Evolutionary conservation across 345 rosid species (phyloP).

Genomic region (Gossypium ekmanianum): DNA sequence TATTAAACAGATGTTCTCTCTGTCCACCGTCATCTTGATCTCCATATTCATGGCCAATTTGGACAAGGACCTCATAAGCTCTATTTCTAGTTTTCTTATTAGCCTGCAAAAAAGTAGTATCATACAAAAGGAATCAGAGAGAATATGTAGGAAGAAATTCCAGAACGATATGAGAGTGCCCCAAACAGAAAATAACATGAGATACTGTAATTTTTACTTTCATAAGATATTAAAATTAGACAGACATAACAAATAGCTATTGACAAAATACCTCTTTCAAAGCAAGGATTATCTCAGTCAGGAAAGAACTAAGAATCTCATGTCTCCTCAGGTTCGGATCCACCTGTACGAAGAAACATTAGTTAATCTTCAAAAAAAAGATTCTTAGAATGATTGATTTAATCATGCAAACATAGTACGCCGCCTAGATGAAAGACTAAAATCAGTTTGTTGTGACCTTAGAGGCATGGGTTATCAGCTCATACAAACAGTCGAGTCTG

Average conservation of each 20-base stretch:
- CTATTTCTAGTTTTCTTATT: slow-evolving; percentile 90
- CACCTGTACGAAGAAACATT: slow-evolving; percentile 39
- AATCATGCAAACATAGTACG: neutral
- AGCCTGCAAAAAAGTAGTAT: slow-evolving; percentile 42
- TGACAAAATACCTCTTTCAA: slow-evolving; percentile 72
- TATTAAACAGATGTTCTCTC: slow-evolving; percentile 70
- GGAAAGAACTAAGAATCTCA: slow-evolving; percentile 61
- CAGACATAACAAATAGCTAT: neutral
- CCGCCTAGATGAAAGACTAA: slow-evolving; percentile 12
- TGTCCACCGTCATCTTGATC: slow-evolving; percentile 85
- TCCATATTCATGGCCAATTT: slow-evolving; percentile 87
- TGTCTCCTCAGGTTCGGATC: slow-evolving; percentile 49
- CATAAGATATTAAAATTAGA: neutral
- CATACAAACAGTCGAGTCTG: slow-evolving; percentile 86
- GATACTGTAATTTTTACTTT: neutral
- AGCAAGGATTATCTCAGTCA: slow-evolving; percentile 84
- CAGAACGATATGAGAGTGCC: too few species aligned
- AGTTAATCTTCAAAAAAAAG: slow-evolving; percentile 7
- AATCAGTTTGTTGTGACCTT: slow-evolving; percentile 37
- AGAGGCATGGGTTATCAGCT: slow-evolving; percentile 56
- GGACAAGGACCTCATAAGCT: slow-evolving; percentile 89
- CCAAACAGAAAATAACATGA: neutral
- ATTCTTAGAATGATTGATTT: neutral
- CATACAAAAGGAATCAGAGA: slow-evolving; percentile 10
- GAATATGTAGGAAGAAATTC: neutral